phyloP scores from a whole-genome alignment of 2,329 filamentous ascomycete species.

The Xylariales sp. region DNA sequence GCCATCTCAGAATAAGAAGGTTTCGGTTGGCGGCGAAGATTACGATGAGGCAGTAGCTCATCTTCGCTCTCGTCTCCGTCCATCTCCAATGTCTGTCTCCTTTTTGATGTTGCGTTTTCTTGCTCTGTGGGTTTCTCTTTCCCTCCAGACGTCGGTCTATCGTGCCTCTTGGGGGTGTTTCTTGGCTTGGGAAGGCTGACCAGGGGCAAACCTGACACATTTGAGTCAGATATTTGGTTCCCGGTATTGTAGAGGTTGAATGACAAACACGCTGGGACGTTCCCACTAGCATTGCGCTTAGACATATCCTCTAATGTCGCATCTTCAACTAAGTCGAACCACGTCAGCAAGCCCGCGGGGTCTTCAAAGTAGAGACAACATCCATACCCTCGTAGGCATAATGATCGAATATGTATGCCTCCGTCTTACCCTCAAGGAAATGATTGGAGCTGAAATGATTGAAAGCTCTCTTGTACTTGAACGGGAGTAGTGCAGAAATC shows the following conservation, averaged over 20 bases:
- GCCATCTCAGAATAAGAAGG: slow-evolving; percentile 25
- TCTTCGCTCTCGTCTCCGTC: slow-evolving; percentile 10
- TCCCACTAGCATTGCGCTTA: neutral
- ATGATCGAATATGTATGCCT: slow-evolving; percentile 26
- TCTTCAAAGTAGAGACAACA: no score
- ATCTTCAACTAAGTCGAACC: neutral
- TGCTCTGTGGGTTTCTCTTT: no score
- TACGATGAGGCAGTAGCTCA: slow-evolving; percentile 17
- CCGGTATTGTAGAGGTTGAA: neutral
- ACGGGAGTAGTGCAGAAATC: slow-evolving; percentile 22
- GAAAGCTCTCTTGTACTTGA: slow-evolving; percentile 23
- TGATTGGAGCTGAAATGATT: slow-evolving; percentile 25
- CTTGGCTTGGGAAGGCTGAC: neutral
- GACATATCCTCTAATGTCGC: neutral
- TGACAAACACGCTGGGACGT: slow-evolving; percentile 5
- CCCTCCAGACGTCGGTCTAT: no score
- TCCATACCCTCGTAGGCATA: slow-evolving; percentile 22
- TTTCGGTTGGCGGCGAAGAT: slow-evolving; percentile 18
- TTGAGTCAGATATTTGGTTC: neutral
- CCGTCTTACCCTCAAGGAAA: slow-evolving; percentile 18
- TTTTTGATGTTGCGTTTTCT: neutral
- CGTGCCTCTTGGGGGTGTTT: no score
- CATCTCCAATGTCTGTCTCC: slow-evolving; percentile 15
- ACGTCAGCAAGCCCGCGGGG: neutral
- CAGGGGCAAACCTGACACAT: slow-evolving; percentile 1